A percentile compares a stretch with the other conserved stretches of the same genome.
phyloP scores from a whole-genome alignment of 768 basidiomycete genomes.

The Hortiboletus flavorubellus region DNA sequence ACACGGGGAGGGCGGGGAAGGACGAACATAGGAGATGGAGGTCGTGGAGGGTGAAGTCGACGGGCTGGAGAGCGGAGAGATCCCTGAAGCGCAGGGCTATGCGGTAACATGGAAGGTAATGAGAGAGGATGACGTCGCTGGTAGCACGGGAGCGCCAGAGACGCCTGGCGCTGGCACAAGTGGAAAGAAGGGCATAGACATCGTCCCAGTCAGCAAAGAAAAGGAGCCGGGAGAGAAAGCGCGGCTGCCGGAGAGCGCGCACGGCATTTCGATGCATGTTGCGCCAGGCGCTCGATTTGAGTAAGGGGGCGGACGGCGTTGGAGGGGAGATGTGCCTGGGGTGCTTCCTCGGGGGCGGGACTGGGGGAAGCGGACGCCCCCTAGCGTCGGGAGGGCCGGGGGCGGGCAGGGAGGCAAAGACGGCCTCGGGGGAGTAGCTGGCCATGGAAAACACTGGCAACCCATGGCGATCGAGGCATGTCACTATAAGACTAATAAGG shows the following conservation, averaged over 20 bases:
- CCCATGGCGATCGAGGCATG: too few relatives aligned
- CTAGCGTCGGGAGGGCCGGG: neutral
- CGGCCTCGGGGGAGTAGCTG: slow-evolving; percentile 25
- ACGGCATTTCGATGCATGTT: slow-evolving; percentile 27
- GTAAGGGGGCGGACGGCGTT: neutral
- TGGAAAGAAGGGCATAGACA: slow-evolving; percentile 38
- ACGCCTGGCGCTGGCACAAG: slow-evolving; percentile 34
- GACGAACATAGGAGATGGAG: slow-evolving; percentile 64
- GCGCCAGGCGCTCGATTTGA: slow-evolving; percentile 23
- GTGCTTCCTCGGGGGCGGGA: slow-evolving; percentile 15
- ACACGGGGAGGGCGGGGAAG: slow-evolving; percentile 7
- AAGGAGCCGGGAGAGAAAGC: slow-evolving; percentile 34
- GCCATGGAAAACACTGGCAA: too few relatives aligned
- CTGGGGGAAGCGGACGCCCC: too few relatives aligned
- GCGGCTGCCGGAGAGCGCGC: slow-evolving; percentile 33
- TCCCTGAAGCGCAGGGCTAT: slow-evolving; percentile 42
- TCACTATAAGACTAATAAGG: neutral
- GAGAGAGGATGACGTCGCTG: slow-evolving; percentile 39
- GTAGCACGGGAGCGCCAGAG: slow-evolving; percentile 32
- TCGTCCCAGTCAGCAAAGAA: slow-evolving; percentile 35
- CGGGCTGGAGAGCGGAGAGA: slow-evolving; percentile 38
- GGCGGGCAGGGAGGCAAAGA: slow-evolving; percentile 16
- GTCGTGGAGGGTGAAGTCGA: slow-evolving; percentile 55
- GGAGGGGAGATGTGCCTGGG: slow-evolving; percentile 5
- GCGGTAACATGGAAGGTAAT: slow-evolving; percentile 58